Base-by-base conservation (phyloP, 768 basidiomycete species). In the Kwoniella sp. region DNA sequence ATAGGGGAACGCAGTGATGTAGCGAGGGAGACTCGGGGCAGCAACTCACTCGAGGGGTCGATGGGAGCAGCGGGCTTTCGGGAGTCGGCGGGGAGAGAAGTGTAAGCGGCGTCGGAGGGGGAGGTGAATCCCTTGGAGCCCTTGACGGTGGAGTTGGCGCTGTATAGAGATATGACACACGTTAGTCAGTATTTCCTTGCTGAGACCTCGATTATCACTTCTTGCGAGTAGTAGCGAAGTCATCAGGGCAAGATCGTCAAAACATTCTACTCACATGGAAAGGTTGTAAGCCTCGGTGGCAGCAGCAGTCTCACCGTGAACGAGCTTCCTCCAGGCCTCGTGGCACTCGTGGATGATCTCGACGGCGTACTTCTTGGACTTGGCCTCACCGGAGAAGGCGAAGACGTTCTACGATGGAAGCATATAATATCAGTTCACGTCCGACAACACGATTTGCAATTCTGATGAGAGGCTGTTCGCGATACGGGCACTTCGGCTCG, bases 331-430 rank as follows among this genome's bases (percentile, higher is more conserved):
- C 96, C 96, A 99, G 37, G 96, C 90, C 81, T 98, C 96, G 79
- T 98, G 89, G 82, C 91, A 94, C 81, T 99, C 96, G 81, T 96
- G 94, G 78, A 99, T 90, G 83, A 98, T 96, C 83, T 98, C 95
- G 58, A 90, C 92, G 30, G 96, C 96, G 80, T 98, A 99, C 82
- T 95, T 96, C 86, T 95, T 96, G 85, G 96, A 96, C 85, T 98
- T 99, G 69, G 95, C 95, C 83, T 99, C 96, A 62, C 96, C 96
- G 57, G 92, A 94, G 87, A 99, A 99, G 19, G 96, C 96, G 77
- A 99, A 99, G 69, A 89, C 88, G 84, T 99, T 99, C 83, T 97
- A 33, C 13, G 33, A 33, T 33, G 33, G 13, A 33, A 33, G 33
- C 33, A n/a, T n/a, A n/a, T n/a, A n/a, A n/a, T n/a, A n/a, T n/a